Conservation (phyloP, 495 filamentous ascomycete genomes). For the Xylaria bambusicola region DNA sequence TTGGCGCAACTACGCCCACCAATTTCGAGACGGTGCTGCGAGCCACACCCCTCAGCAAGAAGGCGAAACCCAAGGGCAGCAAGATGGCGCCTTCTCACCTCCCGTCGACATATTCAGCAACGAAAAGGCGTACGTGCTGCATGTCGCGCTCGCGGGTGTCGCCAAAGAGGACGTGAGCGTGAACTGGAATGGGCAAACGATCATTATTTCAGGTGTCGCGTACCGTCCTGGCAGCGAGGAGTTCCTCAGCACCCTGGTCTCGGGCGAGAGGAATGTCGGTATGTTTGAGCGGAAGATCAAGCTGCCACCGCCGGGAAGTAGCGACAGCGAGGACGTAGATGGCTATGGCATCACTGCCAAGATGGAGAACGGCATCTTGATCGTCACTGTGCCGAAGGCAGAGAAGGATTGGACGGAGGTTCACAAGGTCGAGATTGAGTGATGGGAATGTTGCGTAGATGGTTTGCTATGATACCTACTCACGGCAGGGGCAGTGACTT, state of each 20-base stretch:
- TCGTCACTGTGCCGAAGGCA: slow-evolving; percentile 67
- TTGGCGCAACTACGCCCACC: slow-evolving; percentile 41
- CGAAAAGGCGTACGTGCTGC: slow-evolving; percentile 61
- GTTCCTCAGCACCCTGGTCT: slow-evolving; percentile 62
- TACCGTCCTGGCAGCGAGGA: slow-evolving; percentile 72
- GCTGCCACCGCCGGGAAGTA: slow-evolving; percentile 46
- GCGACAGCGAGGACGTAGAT: slow-evolving; percentile 63
- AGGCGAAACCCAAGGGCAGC: slow-evolving; percentile 28
- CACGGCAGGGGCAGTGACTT: too few relatives aligned
- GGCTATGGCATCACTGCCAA: slow-evolving; percentile 68
- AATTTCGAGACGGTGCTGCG: slow-evolving; percentile 23
- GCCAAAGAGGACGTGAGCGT: slow-evolving; percentile 77
- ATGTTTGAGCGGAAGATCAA: slow-evolving; percentile 71
- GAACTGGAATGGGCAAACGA: slow-evolving; percentile 69
- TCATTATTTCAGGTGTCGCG: slow-evolving; percentile 70
- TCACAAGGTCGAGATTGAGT: slow-evolving; percentile 62
- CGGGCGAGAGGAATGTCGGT: slow-evolving; percentile 68
- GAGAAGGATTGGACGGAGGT: slow-evolving; percentile 62
- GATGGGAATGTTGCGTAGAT: slow-evolving; percentile 1
- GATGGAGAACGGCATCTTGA: slow-evolving; percentile 60
- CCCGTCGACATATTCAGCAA: slow-evolving; percentile 74
- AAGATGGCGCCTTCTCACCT: slow-evolving; percentile 60
- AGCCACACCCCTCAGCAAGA: slow-evolving; percentile 3
- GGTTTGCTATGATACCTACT: too few relatives aligned
- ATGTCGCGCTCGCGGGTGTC: slow-evolving; percentile 74